Conservation (phyloP, 2,329 filamentous ascomycete species). For the Tolypocladium sp. region DNA sequence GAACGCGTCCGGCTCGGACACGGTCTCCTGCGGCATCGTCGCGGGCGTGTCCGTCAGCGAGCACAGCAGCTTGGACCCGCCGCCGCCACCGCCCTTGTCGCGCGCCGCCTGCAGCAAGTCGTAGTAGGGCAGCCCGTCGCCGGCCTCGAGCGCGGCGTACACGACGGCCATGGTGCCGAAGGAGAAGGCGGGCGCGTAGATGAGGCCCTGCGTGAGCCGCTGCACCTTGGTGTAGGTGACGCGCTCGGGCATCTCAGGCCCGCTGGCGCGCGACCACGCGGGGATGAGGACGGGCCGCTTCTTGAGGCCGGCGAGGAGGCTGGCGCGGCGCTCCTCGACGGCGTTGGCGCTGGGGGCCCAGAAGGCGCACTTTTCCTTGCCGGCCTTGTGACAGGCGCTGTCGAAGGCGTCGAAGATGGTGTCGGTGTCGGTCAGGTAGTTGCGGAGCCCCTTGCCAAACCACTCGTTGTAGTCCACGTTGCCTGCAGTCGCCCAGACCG, state of each 20-base stretch:
- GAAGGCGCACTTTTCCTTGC: slow-evolving; percentile 37
- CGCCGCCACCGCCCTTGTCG: not conserved
- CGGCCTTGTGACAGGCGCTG: slow-evolving; percentile 41
- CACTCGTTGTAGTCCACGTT: slow-evolving; percentile 47
- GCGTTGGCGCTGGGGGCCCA: slow-evolving; percentile 23
- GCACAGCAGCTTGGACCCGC: not conserved
- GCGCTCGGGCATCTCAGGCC: slow-evolving; percentile 34
- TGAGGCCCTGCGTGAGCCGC: slow-evolving; percentile 27
- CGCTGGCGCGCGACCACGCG: slow-evolving; percentile 11
- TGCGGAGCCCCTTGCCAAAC: slow-evolving; percentile 33
- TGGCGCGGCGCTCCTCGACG: slow-evolving; percentile 28
- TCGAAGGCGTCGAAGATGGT: slow-evolving; percentile 44
- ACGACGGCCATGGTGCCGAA: slow-evolving; percentile 33
- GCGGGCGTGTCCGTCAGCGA: slow-evolving; percentile 15
- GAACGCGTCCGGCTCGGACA: slow-evolving; percentile 26
- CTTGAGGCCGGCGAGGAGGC: slow-evolving; percentile 31
- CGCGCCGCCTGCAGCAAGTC: slow-evolving; percentile 13
- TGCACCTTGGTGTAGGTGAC: slow-evolving; percentile 40
- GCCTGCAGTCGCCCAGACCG: slow-evolving; percentile 11
- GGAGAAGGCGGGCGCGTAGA: slow-evolving; percentile 34
- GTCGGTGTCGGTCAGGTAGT: slow-evolving; percentile 45
- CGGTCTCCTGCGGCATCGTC: slow-evolving; percentile 15
- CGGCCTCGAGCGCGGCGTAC: slow-evolving; percentile 31
- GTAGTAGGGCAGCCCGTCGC: slow-evolving; percentile 35
- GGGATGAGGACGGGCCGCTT: slow-evolving; percentile 33